A percentile compares a stretch with the other conserved stretches of the same genome.
Evolutionary conservation across 768 basidiomycete genomes (phyloP).

Genomic region (Collybiopsis luxurians): DNA sequence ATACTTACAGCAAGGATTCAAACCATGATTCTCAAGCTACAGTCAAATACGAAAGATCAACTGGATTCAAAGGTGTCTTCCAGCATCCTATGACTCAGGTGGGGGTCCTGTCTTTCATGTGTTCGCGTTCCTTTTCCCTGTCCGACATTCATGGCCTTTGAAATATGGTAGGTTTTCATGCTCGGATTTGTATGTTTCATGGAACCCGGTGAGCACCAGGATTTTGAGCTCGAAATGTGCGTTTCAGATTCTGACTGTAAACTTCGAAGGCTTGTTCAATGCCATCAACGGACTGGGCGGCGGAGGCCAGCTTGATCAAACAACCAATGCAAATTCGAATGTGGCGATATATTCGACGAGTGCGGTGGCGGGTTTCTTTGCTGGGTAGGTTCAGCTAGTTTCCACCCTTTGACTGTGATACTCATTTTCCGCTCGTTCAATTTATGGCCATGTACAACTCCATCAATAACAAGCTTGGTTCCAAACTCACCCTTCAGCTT

Average conservation of each 20-base stretch:
- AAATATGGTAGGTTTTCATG: constrained; percentile 52
- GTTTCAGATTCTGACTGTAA: constrained; percentile 5
- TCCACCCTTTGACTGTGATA: too few relatives aligned
- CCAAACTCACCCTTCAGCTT: constrained; percentile 66
- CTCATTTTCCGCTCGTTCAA: too few relatives aligned
- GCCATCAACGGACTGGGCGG: constrained; percentile 78
- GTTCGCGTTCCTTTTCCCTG: too few relatives aligned
- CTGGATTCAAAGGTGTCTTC: too few relatives aligned
- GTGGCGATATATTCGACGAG: constrained; percentile 66
- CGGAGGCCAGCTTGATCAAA: constrained; percentile 68
- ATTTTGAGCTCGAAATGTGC: constrained; percentile 9
- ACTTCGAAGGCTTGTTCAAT: constrained; percentile 76
- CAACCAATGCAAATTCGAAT: constrained; percentile 68
- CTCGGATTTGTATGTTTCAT: constrained; percentile 72
- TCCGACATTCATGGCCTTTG: too few relatives aligned
- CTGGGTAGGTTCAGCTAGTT: constrained; percentile 55
- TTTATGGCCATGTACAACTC: constrained; percentile 52
- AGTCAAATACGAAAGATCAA: too few relatives aligned
- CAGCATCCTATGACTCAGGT: too few relatives aligned
- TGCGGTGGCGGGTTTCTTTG: constrained; percentile 60
- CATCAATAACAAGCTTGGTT: constrained; percentile 79
- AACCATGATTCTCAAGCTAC: too few relatives aligned
- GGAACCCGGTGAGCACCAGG: constrained; percentile 46
- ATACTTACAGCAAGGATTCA: too few relatives aligned
- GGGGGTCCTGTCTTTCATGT: too few relatives aligned